Conservation (phyloP, 106 monocot genomes). For the Dendrobium chrysotoxum region DNA sequence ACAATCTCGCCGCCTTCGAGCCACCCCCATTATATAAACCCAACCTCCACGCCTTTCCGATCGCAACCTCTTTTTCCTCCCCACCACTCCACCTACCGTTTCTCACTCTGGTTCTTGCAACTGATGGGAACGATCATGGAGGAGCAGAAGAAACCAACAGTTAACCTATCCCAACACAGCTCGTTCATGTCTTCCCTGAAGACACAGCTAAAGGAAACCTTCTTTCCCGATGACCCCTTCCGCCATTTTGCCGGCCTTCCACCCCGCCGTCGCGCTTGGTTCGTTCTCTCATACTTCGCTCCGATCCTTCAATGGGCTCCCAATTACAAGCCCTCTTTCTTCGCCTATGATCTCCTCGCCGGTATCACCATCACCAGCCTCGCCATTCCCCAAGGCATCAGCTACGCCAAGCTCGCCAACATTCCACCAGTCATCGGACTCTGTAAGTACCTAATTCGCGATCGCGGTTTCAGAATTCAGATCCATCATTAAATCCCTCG, state of each 20-base stretch:
- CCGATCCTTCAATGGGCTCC: slow-evolving; percentile 65
- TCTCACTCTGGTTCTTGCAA: background rate
- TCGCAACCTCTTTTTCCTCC: background rate
- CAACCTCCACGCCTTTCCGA: too few relatives aligned
- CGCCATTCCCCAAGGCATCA: slow-evolving; percentile 84
- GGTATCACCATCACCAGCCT: slow-evolving; percentile 79
- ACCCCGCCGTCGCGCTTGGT: slow-evolving; percentile 1
- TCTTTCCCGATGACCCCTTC: slow-evolving; percentile 75
- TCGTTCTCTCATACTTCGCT: slow-evolving; percentile 30
- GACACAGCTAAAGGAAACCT: slow-evolving; percentile 40
- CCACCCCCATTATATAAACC: too few relatives aligned
- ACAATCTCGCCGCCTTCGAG: too few relatives aligned
- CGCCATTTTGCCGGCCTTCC: slow-evolving; percentile 21
- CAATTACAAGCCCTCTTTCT: slow-evolving; percentile 31
- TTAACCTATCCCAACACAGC: slow-evolving; percentile 2
- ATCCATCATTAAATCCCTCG: background rate
- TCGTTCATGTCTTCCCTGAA: slow-evolving; percentile 15
- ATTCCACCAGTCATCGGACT: slow-evolving; percentile 82
- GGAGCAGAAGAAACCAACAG: background rate
- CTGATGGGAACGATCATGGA: background rate
- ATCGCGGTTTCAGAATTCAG: too few relatives aligned
- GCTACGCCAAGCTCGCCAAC: slow-evolving; percentile 73
- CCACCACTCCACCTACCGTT: background rate
- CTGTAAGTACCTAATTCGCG: slow-evolving; percentile 25
- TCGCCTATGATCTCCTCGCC: slow-evolving; percentile 55